These are phyloP conservation scores for Phialophora chinensis DNA, from an alignment of 2,329 filamentous ascomycete species.

Conservation along the genomic window DNA sequence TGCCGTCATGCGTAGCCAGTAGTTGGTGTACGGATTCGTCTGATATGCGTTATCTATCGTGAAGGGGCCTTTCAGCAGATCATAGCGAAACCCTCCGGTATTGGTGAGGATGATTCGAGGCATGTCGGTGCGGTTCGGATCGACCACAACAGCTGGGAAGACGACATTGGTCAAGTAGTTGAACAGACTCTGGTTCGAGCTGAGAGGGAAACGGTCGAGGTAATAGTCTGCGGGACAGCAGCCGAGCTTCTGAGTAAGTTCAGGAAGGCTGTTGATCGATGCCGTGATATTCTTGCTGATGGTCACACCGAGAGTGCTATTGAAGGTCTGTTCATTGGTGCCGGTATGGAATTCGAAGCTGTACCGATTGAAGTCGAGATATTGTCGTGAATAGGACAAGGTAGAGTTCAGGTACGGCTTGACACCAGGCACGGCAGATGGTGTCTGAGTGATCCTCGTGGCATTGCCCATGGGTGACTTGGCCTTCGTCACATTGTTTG, in stretches of 20 bases:
- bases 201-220: slow-evolving; percentile 61
- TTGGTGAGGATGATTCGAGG: slow-evolving; percentile 66
- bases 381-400: slow-evolving; percentile 62
- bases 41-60: slow-evolving; percentile 51
- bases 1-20: slow-evolving; percentile 44
- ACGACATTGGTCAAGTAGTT: slow-evolving; percentile 57
- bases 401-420: slow-evolving; percentile 47
- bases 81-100: slow-evolving; percentile 66
- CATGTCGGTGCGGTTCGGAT: slow-evolving; percentile 55
- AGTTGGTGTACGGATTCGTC: slow-evolving; percentile 42
- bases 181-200: slow-evolving; percentile 61
- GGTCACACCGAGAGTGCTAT: slow-evolving; percentile 55
- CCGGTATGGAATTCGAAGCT: slow-evolving; percentile 70
- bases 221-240: slow-evolving; percentile 68
- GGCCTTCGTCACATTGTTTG: slow-evolving; percentile 44
- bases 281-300: slow-evolving; percentile 59
- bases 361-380: slow-evolving; percentile 72
- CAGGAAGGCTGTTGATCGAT: slow-evolving; percentile 57
- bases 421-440: slow-evolving; percentile 26
- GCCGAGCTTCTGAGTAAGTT: slow-evolving; percentile 63
- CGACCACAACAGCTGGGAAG: slow-evolving; percentile 59
- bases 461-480: slow-evolving; percentile 34
- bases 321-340: slow-evolving; percentile 55
- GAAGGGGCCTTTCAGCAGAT: slow-evolving; percentile 67
- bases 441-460: slow-evolving; percentile 31